These are phyloP conservation scores for Guadua angustifolia DNA, from an alignment of 176 grass and related monocot species.

Conservation along the genomic window DNA sequence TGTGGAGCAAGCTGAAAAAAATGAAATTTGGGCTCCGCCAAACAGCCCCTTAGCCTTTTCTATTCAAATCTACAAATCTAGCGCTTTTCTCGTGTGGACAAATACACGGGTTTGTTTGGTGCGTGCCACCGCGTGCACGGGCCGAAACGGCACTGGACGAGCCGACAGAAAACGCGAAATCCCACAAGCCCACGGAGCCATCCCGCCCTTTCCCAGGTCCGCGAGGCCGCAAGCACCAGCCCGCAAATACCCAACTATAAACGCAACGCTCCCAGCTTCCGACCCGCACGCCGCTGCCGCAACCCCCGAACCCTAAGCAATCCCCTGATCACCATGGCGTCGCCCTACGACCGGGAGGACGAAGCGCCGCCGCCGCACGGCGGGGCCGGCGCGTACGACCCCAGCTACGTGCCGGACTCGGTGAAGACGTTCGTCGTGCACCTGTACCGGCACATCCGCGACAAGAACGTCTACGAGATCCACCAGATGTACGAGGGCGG, in stretches of 20 bases:
- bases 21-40: no score
- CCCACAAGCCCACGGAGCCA: no score
- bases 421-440: constrained; percentile 96
- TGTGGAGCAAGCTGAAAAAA: no score
- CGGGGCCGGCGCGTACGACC: constrained; percentile 61
- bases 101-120: no score
- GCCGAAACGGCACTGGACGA: no score
- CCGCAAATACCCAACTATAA: background rate
- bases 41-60: no score
- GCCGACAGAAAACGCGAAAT: no score
- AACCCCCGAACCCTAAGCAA: constrained; percentile 39
- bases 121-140: no score
- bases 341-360: constrained; percentile 59
- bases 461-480: constrained; percentile 99
- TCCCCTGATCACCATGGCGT: constrained; percentile 23
- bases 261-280: background rate
- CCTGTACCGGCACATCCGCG: constrained; percentile 95
- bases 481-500: constrained; percentile 99
- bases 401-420: constrained; percentile 90
- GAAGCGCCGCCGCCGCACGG: constrained; percentile 41
- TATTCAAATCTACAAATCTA: no score
- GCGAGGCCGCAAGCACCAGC: no score
- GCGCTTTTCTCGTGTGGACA: no score
- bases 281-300: constrained; percentile 19
- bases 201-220: no score